These are phyloP conservation scores for Phaffia tasmanica DNA, from an alignment of 768 basidiomycete genomes.

Conservation along the genomic window DNA sequence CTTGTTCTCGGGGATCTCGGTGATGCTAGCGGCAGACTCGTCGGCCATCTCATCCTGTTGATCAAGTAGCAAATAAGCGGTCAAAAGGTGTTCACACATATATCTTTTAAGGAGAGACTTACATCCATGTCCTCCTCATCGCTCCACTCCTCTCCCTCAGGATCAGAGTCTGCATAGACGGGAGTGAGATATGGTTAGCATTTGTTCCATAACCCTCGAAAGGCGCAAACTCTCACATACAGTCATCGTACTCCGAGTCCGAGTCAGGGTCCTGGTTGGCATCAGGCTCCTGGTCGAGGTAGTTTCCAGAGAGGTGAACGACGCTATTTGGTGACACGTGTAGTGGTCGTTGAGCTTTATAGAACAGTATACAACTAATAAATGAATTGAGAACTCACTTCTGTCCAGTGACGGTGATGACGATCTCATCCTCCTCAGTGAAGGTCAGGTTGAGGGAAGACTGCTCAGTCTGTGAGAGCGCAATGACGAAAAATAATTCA, in stretches of 20 bases:
- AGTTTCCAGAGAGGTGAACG: constrained; percentile 72
- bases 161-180: neutral
- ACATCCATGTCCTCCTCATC: constrained; percentile 41
- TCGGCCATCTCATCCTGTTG: constrained; percentile 1
- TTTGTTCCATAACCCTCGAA: neutral
- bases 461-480: constrained; percentile 58
- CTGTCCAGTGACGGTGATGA: constrained; percentile 64
- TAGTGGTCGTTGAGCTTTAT: neutral
- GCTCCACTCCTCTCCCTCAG: constrained; percentile 28
- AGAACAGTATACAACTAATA: neutral
- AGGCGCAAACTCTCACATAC: neutral
- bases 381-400: constrained; percentile 44
- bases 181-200: neutral
- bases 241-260: constrained; percentile 59
- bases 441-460: constrained; percentile 58
- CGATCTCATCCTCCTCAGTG: constrained; percentile 50
- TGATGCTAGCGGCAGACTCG: constrained; percentile 23
- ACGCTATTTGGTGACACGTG: constrained; percentile 35
- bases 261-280: constrained; percentile 55
- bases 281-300: constrained; percentile 47
- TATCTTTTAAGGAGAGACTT: too few species aligned
- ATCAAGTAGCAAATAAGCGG: neutral
- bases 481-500: neutral
- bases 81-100: neutral
- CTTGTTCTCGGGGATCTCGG: constrained; percentile 30